Base-by-base conservation (phyloP, 805 yeast species). In the Danielozyma ontarioensis region DNA sequence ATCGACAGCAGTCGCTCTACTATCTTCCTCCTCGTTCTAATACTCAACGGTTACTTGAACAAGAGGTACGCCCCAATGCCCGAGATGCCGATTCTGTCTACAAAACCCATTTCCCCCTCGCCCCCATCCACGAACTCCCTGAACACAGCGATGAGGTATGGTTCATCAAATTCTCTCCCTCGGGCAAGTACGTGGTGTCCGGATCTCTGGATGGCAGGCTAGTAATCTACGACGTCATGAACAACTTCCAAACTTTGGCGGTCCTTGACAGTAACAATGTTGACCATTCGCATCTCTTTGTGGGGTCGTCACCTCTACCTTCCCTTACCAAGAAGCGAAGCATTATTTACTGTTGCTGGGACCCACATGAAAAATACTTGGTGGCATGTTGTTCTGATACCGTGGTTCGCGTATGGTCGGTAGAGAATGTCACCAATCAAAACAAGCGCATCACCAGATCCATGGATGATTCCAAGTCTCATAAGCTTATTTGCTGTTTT, bases 61-160 rank as follows among this genome's bases (percentile, higher is more conserved):
- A 17, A 13, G 23, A 13, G 10, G 25, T 12, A 6, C 13, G 18
- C 17, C 26, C 16, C 25, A 23, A 19, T 12, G 23, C 27, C 4
- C 12, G 13, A 3, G 18, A 19, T 14, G 25, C 17, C 5, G 18
- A 17, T 3, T 24, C 35, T 4, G 13, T 35, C 19, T 5, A 13
- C 15, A 27, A 30, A 28, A 39, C 31, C 13, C 36, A 34, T 17
- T 72, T 76, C 39, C 86, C 87, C 1, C 65, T 65, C 14, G 60
- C 59, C 3, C 54, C 73, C 3, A 49, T 72, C 10, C 65, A 68
- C 35, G 66, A 71, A 0, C 56, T 83, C 5, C 42, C 57, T 1
- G 63, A 68, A 28, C 93, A 84, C 48, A 55, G 61, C 1, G 77
- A 80, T 49, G 95, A 89, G 53, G 90, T 86, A 10, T 89, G 97